phyloP scores from a whole-genome alignment of 2,329 filamentous ascomycete species.

The Helotiales sp. region DNA sequence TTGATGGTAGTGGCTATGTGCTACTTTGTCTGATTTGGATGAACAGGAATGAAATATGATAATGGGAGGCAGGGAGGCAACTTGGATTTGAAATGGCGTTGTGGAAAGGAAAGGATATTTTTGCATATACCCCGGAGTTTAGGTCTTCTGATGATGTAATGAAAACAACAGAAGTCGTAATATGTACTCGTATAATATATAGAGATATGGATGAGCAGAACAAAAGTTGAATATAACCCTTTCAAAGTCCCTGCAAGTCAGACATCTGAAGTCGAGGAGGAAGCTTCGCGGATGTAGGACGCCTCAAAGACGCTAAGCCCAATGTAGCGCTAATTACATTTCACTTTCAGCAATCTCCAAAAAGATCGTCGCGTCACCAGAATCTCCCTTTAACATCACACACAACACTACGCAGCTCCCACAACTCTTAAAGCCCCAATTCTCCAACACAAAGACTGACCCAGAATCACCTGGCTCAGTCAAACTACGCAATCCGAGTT shows the following conservation, averaged over 20 bases:
- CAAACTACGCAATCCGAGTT: conserved; percentile 30
- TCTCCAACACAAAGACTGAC: conserved; percentile 38
- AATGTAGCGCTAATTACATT: background rate
- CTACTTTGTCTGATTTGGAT: background rate
- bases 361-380: conserved; percentile 26
- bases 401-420: conserved; percentile 17
- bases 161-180: conserved; percentile 2
- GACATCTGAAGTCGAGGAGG: background rate
- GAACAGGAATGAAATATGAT: background rate
- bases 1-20: background rate
- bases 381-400: conserved; percentile 17
- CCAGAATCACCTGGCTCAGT: conserved; percentile 44
- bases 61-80: too few species aligned
- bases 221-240: background rate
- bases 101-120: conserved; percentile 7
- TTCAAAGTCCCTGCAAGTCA: background rate
- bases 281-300: too few species aligned
- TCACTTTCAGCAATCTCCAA: conserved; percentile 10
- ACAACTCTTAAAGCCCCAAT: conserved; percentile 21
- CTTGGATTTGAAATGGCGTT: background rate
- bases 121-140: conserved; percentile 12
- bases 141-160: conserved; percentile 5
- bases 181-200: conserved; percentile 5
- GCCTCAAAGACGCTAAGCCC: background rate
- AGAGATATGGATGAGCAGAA: background rate